These are phyloP conservation scores for Ophiostoma montium DNA, from an alignment of 2,329 filamentous ascomycete genomes.

Conservation along the genomic window DNA sequence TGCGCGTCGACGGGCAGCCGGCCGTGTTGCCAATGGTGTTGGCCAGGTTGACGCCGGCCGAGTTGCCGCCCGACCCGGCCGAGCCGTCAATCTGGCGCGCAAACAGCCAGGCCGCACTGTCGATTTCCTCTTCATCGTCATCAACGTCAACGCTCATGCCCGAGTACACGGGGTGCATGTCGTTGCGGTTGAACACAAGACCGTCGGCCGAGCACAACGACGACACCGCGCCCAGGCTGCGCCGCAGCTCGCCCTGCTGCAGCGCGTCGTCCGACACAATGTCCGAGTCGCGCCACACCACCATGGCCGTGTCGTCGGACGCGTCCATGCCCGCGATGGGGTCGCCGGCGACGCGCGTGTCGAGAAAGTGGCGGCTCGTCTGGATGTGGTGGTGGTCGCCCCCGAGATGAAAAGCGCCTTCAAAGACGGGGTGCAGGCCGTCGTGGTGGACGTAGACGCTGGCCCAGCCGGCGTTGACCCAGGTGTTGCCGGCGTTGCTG, in stretches of 20 bases:
- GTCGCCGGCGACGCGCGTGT: constrained; percentile 58
- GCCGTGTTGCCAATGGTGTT: constrained; percentile 63
- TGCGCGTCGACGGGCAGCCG: constrained; percentile 84
- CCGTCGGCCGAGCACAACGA: constrained; percentile 56
- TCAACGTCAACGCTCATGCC: constrained; percentile 29
- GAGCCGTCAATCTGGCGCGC: constrained; percentile 60
- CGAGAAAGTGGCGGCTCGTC: constrained; percentile 56
- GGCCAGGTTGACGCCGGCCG: constrained; percentile 64
- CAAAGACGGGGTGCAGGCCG: constrained; percentile 67
- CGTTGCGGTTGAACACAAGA: constrained; percentile 65
- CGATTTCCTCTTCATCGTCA: not conserved
- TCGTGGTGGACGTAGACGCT: constrained; percentile 66
- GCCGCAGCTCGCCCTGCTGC: constrained; percentile 51
- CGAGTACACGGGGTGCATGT: constrained; percentile 53
- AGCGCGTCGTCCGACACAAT: constrained; percentile 32
- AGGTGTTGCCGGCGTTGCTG: constrained; percentile 32
- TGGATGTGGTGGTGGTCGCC: constrained; percentile 81
- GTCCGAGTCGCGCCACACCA: constrained; percentile 86
- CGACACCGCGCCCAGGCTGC: constrained; percentile 18
- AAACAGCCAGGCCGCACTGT: constrained; percentile 38
- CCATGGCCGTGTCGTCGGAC: constrained; percentile 55
- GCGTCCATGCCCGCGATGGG: constrained; percentile 34
- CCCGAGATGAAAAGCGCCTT: constrained; percentile 72
- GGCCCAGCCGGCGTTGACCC: constrained; percentile 77
- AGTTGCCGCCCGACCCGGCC: constrained; percentile 40